A percentile compares a stretch with the other conserved stretches of the same genome.
Conservation (phyloP, 1,284 basidiomycete species). For the Apiotrichum porosum region DNA sequence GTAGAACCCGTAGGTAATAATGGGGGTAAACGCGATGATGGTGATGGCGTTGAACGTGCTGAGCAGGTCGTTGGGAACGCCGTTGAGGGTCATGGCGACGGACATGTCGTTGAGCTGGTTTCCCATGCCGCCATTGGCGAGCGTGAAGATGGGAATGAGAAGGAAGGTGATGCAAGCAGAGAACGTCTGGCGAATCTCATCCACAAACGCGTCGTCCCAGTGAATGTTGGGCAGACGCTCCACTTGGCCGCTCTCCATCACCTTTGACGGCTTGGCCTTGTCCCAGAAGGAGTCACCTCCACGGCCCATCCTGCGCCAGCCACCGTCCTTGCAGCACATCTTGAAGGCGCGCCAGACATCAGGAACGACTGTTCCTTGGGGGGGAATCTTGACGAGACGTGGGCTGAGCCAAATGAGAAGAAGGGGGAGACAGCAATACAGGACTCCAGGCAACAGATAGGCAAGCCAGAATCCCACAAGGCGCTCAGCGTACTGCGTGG, state of each 20-base stretch:
- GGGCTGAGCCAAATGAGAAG: conserved; percentile 30
- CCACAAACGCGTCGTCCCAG: conserved; percentile 53
- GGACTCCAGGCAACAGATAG: conserved; percentile 51
- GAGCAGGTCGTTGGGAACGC: conserved; percentile 52
- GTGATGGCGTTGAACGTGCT: conserved; percentile 52
- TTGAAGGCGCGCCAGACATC: conserved; percentile 41
- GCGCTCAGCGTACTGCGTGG: conserved; percentile 42
- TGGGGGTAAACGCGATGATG: conserved; percentile 39
- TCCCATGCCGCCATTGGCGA: conserved; percentile 39
- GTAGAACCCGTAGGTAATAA: conserved; percentile 51
- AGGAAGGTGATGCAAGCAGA: conserved; percentile 51
- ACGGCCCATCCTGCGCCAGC: conserved; percentile 18
- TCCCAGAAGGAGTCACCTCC: conserved; percentile 50
- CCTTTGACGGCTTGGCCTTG: conserved; percentile 47
- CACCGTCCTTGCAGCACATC: conserved; percentile 24
- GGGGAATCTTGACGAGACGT: conserved; percentile 43
- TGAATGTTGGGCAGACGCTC: conserved; percentile 45
- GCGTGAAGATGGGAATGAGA: conserved; percentile 51
- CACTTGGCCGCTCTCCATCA: conserved; percentile 27
- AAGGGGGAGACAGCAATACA: conserved; percentile 50
- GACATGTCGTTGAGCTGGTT: conserved; percentile 48
- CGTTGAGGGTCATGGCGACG: conserved; percentile 48
- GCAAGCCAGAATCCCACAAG: conserved; percentile 50
- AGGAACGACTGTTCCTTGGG: conserved; percentile 50
- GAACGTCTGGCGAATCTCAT: conserved; percentile 50